A percentile compares a stretch with the other conserved stretches of the same genome.
phyloP scores from a whole-genome alignment of 495 filamentous ascomycete genomes.

The Massariosphaeria phaeospora region DNA sequence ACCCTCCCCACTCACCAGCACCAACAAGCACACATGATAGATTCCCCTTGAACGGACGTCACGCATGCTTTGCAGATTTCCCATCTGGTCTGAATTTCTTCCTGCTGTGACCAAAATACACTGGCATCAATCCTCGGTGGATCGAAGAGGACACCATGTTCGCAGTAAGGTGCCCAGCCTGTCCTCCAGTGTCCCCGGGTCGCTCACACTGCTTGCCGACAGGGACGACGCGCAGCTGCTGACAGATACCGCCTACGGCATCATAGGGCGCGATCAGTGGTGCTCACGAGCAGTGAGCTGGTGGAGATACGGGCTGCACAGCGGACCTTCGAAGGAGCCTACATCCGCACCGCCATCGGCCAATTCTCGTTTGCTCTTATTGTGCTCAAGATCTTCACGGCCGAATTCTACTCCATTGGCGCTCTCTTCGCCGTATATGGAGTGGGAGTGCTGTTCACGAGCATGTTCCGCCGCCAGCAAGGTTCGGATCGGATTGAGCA shows the following conservation, averaged over 20 bases:
- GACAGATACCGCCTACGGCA: constrained; percentile 54
- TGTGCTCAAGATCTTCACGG: constrained; percentile 92
- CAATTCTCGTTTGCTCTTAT: constrained; percentile 94
- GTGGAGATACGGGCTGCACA: constrained; percentile 93
- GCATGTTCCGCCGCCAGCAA: constrained; percentile 75
- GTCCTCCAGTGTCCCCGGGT: neutral
- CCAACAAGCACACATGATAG: no score
- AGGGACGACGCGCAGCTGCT: constrained; percentile 38
- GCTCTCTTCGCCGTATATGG: constrained; percentile 91
- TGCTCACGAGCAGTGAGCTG: constrained; percentile 76
- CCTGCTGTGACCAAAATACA: neutral
- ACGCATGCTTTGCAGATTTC: no score
- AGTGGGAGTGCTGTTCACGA: constrained; percentile 71
- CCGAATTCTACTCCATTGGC: constrained; percentile 89
- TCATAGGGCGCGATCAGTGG: constrained; percentile 78
- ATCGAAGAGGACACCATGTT: constrained; percentile 20
- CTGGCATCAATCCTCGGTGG: neutral
- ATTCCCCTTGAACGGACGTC: no score
- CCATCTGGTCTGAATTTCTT: no score
- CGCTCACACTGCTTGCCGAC: neutral
- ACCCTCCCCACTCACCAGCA: neutral
- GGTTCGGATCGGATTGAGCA: constrained; percentile 33
- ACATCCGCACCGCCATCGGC: constrained; percentile 85
- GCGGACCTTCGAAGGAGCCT: constrained; percentile 94
- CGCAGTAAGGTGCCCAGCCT: constrained; percentile 14